Conservation (phyloP, 2,329 filamentous ascomycete species). For the Trichoderma oligosporum region DNA sequence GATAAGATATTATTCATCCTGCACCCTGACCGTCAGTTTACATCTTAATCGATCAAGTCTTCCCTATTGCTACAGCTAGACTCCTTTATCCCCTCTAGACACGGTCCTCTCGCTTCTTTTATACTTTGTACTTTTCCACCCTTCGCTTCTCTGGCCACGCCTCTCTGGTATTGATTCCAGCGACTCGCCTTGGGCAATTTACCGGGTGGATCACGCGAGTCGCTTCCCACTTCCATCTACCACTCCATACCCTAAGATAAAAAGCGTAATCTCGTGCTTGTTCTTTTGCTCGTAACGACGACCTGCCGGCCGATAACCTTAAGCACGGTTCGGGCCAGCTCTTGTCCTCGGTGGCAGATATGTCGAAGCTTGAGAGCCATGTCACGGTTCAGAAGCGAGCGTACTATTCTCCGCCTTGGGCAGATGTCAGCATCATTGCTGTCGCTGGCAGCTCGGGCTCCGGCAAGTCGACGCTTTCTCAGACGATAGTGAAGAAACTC, state of each 20-base stretch:
- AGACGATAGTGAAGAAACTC: conserved; percentile 83
- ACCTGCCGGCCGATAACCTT: background rate
- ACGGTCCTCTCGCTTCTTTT: background rate
- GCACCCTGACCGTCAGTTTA: conserved; percentile 14
- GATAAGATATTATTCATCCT: conserved; percentile 7
- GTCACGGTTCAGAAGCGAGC: conserved; percentile 54
- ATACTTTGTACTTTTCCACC: no score
- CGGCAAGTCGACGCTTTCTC: conserved; percentile 86
- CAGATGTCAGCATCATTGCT: conserved; percentile 92
- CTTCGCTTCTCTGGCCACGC: background rate
- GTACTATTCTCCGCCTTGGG: conserved; percentile 93
- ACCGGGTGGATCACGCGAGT: conserved; percentile 14
- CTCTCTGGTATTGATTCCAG: background rate
- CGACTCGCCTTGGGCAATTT: background rate
- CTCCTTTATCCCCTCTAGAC: background rate
- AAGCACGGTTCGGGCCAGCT: conserved; percentile 1
- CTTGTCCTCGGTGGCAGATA: conserved; percentile 21
- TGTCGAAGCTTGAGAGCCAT: conserved; percentile 39
- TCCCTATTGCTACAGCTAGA: background rate
- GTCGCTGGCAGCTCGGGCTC: conserved; percentile 94
- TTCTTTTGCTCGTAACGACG: conserved; percentile 8
- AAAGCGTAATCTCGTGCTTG: conserved; percentile 9
- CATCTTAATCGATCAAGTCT: conserved; percentile 6
- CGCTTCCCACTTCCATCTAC: conserved; percentile 8
- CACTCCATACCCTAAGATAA: conserved; percentile 10